phyloP scores from a whole-genome alignment of 2,329 filamentous ascomycete genomes.

The Gremmenia infestans region DNA sequence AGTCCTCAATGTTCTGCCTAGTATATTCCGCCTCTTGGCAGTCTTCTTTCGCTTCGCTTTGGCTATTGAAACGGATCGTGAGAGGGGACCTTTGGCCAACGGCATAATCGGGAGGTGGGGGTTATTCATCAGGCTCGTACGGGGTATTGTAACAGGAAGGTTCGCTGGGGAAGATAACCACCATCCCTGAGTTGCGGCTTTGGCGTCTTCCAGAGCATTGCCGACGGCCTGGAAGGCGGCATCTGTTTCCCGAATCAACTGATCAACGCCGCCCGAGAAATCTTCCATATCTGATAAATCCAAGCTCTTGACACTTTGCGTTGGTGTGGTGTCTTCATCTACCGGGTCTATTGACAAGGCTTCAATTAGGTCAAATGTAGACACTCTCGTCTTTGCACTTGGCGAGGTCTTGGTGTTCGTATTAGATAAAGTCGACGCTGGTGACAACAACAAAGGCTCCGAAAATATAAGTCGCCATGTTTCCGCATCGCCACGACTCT shows the following conservation, averaged over 20 bases:
- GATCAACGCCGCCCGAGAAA: slow-evolving; percentile 30
- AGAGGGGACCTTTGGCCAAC: slow-evolving; percentile 13
- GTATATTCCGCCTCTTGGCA: slow-evolving; percentile 32
- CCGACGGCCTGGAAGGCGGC: slow-evolving; percentile 45
- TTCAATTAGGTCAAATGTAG: slow-evolving; percentile 29
- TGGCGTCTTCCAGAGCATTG: slow-evolving; percentile 37
- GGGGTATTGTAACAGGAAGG: slow-evolving; percentile 14
- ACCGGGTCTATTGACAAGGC: slow-evolving; percentile 26
- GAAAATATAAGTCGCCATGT: slow-evolving; percentile 22
- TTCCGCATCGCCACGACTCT: slow-evolving; percentile 18
- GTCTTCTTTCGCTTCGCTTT: slow-evolving; percentile 39
- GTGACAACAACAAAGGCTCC: slow-evolving; percentile 9
- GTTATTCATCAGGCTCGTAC: slow-evolving; percentile 3
- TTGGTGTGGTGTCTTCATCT: slow-evolving; percentile 20
- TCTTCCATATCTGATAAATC: slow-evolving; percentile 18
- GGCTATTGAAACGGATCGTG: slow-evolving; percentile 31
- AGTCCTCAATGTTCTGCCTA: slow-evolving; percentile 10
- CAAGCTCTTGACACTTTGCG: slow-evolving; percentile 22
- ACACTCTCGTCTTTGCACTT: slow-evolving; percentile 1
- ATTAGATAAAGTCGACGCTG: slow-evolving; percentile 3
- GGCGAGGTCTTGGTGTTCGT: neutral
- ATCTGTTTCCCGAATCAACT: slow-evolving; percentile 46
- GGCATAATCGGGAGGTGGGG: neutral
- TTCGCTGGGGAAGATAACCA: slow-evolving; percentile 9
- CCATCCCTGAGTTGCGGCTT: slow-evolving; percentile 28